Conservation (phyloP, 2,329 filamentous ascomycete genomes). For the Alternaria triticimaculans region DNA sequence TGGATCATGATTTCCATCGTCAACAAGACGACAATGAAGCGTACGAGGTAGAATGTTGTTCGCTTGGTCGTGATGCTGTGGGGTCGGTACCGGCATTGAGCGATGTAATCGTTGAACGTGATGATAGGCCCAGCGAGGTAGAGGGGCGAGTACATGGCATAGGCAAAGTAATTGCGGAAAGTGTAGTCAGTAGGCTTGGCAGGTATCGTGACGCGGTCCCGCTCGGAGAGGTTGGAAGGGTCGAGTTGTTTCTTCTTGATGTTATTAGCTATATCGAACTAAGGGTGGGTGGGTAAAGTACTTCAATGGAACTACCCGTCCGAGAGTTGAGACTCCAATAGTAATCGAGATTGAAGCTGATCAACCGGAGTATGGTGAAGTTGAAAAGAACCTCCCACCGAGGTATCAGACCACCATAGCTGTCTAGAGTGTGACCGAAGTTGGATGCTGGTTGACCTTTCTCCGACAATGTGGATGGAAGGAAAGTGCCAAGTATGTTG, state of each 20-base stretch:
- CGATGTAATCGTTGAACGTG: constrained; percentile 98
- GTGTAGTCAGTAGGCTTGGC: constrained; percentile 74
- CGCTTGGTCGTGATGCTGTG: constrained; percentile 73
- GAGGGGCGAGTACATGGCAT: constrained; percentile 87
- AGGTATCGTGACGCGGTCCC: constrained; percentile 80
- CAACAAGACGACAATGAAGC: constrained; percentile 80
- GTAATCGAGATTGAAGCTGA: constrained; percentile 97
- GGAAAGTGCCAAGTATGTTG: constrained; percentile 63
- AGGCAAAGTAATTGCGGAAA: constrained; percentile 88
- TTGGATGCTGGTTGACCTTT: constrained; percentile 56
- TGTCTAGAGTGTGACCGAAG: constrained; percentile 77
- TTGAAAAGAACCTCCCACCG: constrained; percentile 99
- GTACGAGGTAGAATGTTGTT: constrained; percentile 80
- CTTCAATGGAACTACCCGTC: constrained; percentile 75
- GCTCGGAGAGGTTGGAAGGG: constrained; percentile 83
- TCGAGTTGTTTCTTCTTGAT: constrained; percentile 97
- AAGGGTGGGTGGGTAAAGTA: constrained; percentile 55
- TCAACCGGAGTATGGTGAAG: constrained; percentile 86
- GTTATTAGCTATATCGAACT: constrained; percentile 62
- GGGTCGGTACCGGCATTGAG: constrained; percentile 77
- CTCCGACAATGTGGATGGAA: constrained; percentile 50
- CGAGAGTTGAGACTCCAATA: constrained; percentile 83
- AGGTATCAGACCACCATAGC: constrained; percentile 79
- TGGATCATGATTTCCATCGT: constrained; percentile 87
- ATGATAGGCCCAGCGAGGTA: constrained; percentile 93